Evolutionary conservation across 768 basidiomycete genomes (phyloP).

Genomic region (Pholiota microspora): DNA sequence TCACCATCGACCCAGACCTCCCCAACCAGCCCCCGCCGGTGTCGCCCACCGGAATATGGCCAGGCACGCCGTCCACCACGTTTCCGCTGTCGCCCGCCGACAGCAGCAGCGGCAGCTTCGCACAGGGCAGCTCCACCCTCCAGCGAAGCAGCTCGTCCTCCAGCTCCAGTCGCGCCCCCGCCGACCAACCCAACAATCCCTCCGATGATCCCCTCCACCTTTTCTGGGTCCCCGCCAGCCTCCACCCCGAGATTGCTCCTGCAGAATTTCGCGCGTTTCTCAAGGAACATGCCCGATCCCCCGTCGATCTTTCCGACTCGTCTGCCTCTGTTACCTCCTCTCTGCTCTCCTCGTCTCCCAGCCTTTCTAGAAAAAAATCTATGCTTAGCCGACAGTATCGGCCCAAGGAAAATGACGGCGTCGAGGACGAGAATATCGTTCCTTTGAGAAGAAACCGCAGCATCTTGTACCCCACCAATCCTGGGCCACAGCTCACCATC

Average conservation of each 20-base stretch:
- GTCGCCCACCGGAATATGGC: conserved; percentile 54
- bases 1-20: conserved; percentile 89
- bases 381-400: conserved; percentile 95
- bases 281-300: conserved; percentile 81
- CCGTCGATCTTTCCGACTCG: conserved; percentile 38
- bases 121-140: conserved; percentile 17
- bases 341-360: conserved; percentile 37
- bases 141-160: conserved; percentile 16
- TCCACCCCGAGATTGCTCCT: conserved; percentile 97
- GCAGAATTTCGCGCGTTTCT: conserved; percentile 94
- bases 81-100: conserved; percentile 37
- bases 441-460: conserved; percentile 69
- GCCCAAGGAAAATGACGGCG: conserved; percentile 73
- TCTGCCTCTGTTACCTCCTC: conserved; percentile 42
- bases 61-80: conserved; percentile 24
- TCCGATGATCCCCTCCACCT: conserved; percentile 84
- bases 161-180: conserved; percentile 18
- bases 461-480: conserved; percentile 56
- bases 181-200: conserved; percentile 35
- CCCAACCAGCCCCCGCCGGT: conserved; percentile 67
- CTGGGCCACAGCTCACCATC: conserved; percentile 87
- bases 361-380: conserved; percentile 81
- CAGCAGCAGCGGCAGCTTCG: conserved; percentile 40
- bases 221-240: conserved; percentile 97
- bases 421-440: conserved; percentile 65